Base-by-base conservation (phyloP, 805 yeast species). In the Teunomyces aglyptinius region DNA sequence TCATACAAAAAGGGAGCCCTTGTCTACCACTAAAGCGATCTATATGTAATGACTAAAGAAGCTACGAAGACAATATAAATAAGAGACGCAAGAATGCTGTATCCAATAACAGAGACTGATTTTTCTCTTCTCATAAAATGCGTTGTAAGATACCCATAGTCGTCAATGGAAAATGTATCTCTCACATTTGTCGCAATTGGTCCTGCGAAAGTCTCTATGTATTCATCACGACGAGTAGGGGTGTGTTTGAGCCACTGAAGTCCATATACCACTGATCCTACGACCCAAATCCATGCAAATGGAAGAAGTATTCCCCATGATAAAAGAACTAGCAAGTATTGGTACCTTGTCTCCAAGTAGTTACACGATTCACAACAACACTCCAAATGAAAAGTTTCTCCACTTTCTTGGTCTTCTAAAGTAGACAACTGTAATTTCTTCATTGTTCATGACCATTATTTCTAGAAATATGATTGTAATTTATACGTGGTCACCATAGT, bases 281-380 rank as follows among this genome's bases (percentile, higher is more conserved):
- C 28, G 36, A 48, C 49, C 15, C 38, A 43, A 0, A 56, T 1
- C 66, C 67, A 61, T n/a, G 58, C 7, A 3, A 47, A 36, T 13
- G 66, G 67, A 26, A 54, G 44, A 8, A 56, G 3, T 1, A 49
- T 3, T 1, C 66, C 65, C 38, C 47, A 47, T 22, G 51, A 24
- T n/a, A 62, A 6, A 45, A 49, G 4, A 16, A 29, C 20, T 22
- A 6, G 22, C 43, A 26, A 12, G 3, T 45, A 26, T 20, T 22
- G 39, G 3, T 22, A 6, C 39, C 47, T 33, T 18, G 16, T 34
- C 6, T 29, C 10, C 6, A 28, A 18, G 18, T 16, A 45, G 10
- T 33, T 33, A 22, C 54, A 51, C n/a, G 36, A 26, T 11, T 16
- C 20, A 26, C 53, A 50, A 3, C 15, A 44, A 27, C 53, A 50